phyloP scores from a whole-genome alignment of 352 stramenopile species.

The Globisporangium sylvaticum region DNA sequence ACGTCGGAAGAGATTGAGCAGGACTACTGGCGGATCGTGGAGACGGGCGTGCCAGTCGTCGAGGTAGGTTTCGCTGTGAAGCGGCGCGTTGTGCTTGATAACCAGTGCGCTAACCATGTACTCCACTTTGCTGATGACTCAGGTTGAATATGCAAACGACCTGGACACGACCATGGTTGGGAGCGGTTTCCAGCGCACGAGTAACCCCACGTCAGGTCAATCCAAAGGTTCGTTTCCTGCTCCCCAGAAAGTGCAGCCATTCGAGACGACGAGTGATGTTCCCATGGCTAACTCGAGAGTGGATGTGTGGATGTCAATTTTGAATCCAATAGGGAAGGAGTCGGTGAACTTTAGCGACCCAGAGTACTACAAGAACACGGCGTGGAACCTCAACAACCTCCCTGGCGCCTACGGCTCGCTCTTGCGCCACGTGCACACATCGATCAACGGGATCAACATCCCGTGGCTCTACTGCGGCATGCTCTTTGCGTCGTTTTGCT shows the following conservation, averaged over 20 bases:
- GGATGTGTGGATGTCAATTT: not conserved
- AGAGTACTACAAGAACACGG: slow-evolving; percentile 75
- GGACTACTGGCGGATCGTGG: slow-evolving; percentile 89
- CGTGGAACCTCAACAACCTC: slow-evolving; percentile 99
- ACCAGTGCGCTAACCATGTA: not conserved
- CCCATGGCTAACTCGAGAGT: not conserved
- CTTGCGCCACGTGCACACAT: slow-evolving; percentile 91
- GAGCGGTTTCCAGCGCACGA: slow-evolving; percentile 67
- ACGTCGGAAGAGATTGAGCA: slow-evolving; percentile 73
- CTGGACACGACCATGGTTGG: slow-evolving; percentile 78
- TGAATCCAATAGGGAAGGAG: slow-evolving; percentile 24
- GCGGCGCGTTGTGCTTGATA: not conserved
- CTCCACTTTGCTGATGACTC: not conserved
- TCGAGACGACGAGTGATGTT: not conserved
- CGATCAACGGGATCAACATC: slow-evolving; percentile 97
- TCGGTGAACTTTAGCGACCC: slow-evolving; percentile 47
- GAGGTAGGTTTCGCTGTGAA: slow-evolving; percentile 13
- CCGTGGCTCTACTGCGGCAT: slow-evolving; percentile 99
- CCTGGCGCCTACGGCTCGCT: slow-evolving; percentile 90
- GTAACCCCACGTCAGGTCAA: slow-evolving; percentile 13
- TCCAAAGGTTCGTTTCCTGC: not conserved
- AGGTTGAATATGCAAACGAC: slow-evolving; percentile 91
- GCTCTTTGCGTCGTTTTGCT: slow-evolving; percentile 97
- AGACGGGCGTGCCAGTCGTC: slow-evolving; percentile 37
- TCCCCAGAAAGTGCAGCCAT: not conserved